Evolutionary conservation across 345 rosid species (phyloP), one percentile per base, ranked within the genome.

Genomic region (Schrenkiella parvula): DNA sequence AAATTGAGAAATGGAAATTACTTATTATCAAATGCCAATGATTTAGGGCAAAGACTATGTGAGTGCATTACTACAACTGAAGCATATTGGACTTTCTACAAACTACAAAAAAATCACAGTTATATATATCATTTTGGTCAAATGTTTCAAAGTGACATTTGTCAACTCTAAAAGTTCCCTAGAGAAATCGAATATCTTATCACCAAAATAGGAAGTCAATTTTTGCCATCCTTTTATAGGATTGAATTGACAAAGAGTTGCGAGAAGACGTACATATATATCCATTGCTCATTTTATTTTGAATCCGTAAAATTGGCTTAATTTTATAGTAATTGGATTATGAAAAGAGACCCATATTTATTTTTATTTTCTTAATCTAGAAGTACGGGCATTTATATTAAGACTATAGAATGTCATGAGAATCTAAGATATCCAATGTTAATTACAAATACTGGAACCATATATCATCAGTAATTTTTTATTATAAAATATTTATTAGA

Each of bases 1-100:
- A 21, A 74, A 31, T 23, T 52, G 67, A 57, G 8, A 38, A 74
- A 48, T 48, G 72, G 15, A 42, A 66, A 68, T 61, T 32, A 66
- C 9, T 57, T 48, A 61, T 67, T 75, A 60, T 75, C 74, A 60
- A 68, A 75, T 54, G 48, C 64, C 56, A 75, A 68, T 68, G 73
- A 74, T 74, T 74, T 74, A 50, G 73, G 63, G 68, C 63, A 51
- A 66, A 60, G 72, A 74, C 68, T 48, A 67, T 39, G 56, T 23
- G 68, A 67, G 46, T 17, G 34, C 68, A 67, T 74, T 75, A 69
- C 69, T 51, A 52, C 69, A 43, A 54, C 15, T n/a, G 61, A 66
- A 57, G 54, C 32, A 57, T 48, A 66, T 47, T 66, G 60, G 67
- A 73, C 67, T 57, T 73, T 73, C 18, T 19, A 66, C 43, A 37